Evolutionary conservation across 495 filamentous ascomycete genomes (phyloP), one percentile per base, ranked within the genome.

Genomic region (Aspergillus bridgeri): DNA sequence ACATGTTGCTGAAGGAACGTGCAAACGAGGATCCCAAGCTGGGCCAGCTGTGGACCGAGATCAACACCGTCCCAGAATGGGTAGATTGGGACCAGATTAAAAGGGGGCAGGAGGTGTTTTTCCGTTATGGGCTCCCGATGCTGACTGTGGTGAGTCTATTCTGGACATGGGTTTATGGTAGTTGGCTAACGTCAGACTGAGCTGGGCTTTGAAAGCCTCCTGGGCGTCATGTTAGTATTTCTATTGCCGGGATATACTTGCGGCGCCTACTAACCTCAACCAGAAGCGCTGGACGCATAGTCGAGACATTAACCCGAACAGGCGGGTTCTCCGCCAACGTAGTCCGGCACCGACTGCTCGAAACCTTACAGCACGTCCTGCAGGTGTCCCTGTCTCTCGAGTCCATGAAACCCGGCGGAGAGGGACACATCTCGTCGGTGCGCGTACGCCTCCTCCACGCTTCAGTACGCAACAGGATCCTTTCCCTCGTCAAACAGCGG

Each of bases 31-130:
- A 92, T 65, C 73, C 79, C 6, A 81, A 79, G 51, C 75, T 92
- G 27, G 61, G 71, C 8, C 63, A 79, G 29, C 66, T 95, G 6
- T 92, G 89, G 90, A 66, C 59, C 0, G 79, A 93, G 64, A 75
- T 90, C 50, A 87, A 85, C 61, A 86, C 81, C 1, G 69, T 91
- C 19, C 91, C 89, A 0, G 71, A 78, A 15, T 95, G 90, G 90
- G 90, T 95, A 1, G 84, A 91, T 68, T 94, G 89, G 89, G 78
- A 81, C 9, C 89, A 91, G 65, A 87, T 96, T 60, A 72, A 80
- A 59, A 72, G 89, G 63, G 78, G 74, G 7, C 78, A 81, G 53
- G 75, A 81, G 48, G 79, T 87, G 0, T 88, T 87, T 63, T 89
- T 85, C 65, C 82, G 90, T 19, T 94, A 93, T 66, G 87, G 83